These are phyloP conservation scores for Lepidium sativum DNA, from an alignment of 345 rosid species.

Conservation along the genomic window DNA sequence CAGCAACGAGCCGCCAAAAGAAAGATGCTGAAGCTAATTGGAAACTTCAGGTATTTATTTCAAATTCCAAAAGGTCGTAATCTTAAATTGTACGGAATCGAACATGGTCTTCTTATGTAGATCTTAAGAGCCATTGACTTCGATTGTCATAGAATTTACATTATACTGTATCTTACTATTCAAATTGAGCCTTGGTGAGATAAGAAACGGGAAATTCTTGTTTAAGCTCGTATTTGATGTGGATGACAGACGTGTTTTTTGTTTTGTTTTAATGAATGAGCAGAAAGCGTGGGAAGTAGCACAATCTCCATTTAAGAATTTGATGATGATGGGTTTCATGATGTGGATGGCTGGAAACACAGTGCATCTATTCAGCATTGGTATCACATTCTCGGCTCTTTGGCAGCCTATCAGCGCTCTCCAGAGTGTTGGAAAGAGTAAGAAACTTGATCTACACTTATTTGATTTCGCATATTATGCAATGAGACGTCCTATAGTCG, in stretches of 20 bases:
- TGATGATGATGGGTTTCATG: slow-evolving; percentile 99
- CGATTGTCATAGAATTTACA: background rate
- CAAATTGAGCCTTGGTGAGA: background rate
- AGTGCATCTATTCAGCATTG: slow-evolving; percentile 97
- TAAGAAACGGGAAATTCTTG: background rate
- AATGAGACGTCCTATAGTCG: background rate
- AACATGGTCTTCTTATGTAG: background rate
- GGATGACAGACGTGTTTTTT: background rate
- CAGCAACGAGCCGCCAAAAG: slow-evolving; percentile 70
- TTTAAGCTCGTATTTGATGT: background rate
- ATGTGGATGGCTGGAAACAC: slow-evolving; percentile 99
- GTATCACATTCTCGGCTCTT: slow-evolving; percentile 96
- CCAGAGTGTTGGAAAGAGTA: slow-evolving; percentile 96
- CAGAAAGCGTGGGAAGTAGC: slow-evolving; percentile 99
- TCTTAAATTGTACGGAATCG: background rate
- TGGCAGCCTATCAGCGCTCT: slow-evolving; percentile 98
- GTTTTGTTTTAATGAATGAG: slow-evolving; percentile 13
- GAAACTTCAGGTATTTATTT: slow-evolving; percentile 73
- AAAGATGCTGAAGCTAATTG: slow-evolving; percentile 97
- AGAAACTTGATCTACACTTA: slow-evolving; percentile 8
- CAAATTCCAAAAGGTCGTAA: background rate
- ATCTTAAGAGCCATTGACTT: slow-evolving; percentile 9
- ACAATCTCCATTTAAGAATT: slow-evolving; percentile 93
- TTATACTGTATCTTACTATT: background rate
- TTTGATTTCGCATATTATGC: background rate